A percentile compares a stretch with the other conserved stretches of the same genome.
Evolutionary conservation across 805 yeast genomes (phyloP).

Genomic region (Wickerhamiella brachini): DNA sequence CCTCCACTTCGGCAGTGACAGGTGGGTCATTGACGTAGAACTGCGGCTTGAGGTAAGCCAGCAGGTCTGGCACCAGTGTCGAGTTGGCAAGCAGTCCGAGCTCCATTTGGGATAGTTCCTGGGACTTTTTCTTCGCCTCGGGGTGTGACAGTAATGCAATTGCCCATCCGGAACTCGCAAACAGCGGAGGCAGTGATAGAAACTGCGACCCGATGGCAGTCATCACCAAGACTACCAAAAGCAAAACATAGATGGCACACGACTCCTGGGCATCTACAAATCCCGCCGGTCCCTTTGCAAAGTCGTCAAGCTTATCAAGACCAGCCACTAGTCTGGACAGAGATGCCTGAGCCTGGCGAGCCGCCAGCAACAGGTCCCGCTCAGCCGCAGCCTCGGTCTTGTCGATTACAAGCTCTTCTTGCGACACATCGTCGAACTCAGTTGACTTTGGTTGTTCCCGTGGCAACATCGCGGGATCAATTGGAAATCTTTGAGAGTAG

Average conservation of each 20-base stretch:
- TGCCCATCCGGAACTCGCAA: conserved; percentile 47
- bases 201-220: conserved; percentile 23
- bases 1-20: conserved; percentile 48
- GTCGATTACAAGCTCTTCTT: conserved; percentile 4
- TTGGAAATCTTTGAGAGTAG: conserved; percentile 28
- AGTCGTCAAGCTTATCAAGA: conserved; percentile 38
- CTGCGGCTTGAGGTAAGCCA: conserved; percentile 29
- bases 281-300: conserved; percentile 49
- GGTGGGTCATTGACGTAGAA: conserved; percentile 58
- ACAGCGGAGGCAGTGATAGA: conserved; percentile 47
- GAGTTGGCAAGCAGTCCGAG: conserved; percentile 14
- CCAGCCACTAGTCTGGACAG: conserved; percentile 40
- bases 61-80: conserved; percentile 23
- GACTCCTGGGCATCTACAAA: conserved; percentile 58
- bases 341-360: conserved; percentile 39
- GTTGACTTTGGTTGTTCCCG: conserved; percentile 10
- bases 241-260: conserved; percentile 39
- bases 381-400: conserved; percentile 9
- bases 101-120: conserved; percentile 15
- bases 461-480: conserved; percentile 14
- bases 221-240: conserved; percentile 24
- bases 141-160: conserved; percentile 48
- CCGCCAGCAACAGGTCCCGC: conserved; percentile 11
- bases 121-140: conserved; percentile 23
- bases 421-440: conserved; percentile 15